phyloP scores from a whole-genome alignment of 306 rosid species.

The Inga leiocalycina region DNA sequence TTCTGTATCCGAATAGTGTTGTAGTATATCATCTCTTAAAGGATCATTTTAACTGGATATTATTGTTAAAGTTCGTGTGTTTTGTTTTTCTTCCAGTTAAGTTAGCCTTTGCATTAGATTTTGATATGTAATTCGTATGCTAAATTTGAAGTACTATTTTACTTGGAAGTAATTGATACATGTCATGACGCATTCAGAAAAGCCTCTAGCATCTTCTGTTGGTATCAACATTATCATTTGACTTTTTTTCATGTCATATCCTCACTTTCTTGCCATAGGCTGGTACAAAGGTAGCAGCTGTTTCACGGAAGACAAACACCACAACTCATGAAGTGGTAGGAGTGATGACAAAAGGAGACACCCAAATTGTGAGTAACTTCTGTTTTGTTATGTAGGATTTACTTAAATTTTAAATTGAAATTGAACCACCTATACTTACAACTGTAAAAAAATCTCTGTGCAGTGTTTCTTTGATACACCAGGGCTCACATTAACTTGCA shows the following conservation, averaged over 20 bases:
- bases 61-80: background rate
- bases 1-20: background rate
- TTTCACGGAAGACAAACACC: constrained; percentile 94
- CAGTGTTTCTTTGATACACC: constrained; percentile 99
- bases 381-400: constrained; percentile 23
- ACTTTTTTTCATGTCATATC: constrained; percentile 5
- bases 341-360: constrained; percentile 81
- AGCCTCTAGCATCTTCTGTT: constrained; percentile 18
- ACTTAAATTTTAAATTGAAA: background rate
- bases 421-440: background rate
- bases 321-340: constrained; percentile 96
- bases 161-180: background rate
- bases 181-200: background rate
- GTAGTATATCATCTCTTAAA: background rate
- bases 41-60: background rate
- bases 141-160: constrained; percentile 1
- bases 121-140: background rate
- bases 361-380: constrained; percentile 76
- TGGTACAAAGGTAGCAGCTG: constrained; percentile 98
- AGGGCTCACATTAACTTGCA: constrained; percentile 66
- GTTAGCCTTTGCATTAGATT: background rate
- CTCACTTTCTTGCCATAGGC: constrained; percentile 53
- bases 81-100: background rate
- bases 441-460: constrained; percentile 23
- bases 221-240: background rate